phyloP scores from a whole-genome alignment of 2,329 filamentous ascomycete species.

The Colletotrichum sp. region DNA sequence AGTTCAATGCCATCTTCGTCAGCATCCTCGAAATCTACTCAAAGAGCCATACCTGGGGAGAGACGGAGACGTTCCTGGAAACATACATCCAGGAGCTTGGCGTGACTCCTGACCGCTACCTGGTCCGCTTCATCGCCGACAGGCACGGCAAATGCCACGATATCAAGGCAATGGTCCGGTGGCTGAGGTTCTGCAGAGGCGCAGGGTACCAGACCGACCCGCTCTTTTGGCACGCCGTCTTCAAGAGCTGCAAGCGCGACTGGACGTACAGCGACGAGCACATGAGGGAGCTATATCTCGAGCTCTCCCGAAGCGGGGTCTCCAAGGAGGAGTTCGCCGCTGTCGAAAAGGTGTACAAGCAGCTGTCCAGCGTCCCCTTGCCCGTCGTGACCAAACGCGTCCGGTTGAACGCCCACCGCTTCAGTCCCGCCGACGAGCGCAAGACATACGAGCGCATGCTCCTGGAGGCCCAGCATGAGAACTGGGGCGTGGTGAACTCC shows the following conservation, averaged over 20 bases:
- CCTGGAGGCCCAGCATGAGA: conserved; percentile 34
- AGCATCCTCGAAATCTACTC: conserved; percentile 43
- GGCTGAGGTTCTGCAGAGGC: conserved; percentile 43
- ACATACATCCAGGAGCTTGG: conserved; percentile 38
- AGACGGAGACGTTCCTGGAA: conserved; percentile 44
- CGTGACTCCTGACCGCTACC: conserved; percentile 37
- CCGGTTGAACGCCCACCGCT: conserved; percentile 19
- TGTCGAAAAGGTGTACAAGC: conserved; percentile 11
- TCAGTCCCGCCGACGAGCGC: conserved; percentile 29
- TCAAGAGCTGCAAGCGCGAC: conserved; percentile 38
- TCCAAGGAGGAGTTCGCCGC: conserved; percentile 1
- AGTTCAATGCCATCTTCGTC: conserved; percentile 38
- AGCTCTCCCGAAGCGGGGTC: conserved; percentile 31
- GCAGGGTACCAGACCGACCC: conserved; percentile 40
- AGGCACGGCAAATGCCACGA: conserved; percentile 46
- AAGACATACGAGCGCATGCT: conserved; percentile 46
- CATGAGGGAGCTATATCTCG: conserved; percentile 36
- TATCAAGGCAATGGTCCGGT: conserved; percentile 39
- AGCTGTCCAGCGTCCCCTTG: not conserved
- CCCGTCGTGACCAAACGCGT: conserved; percentile 19
- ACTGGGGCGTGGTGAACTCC: conserved; percentile 35
- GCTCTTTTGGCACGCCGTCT: conserved; percentile 42
- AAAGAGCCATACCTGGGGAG: conserved; percentile 39
- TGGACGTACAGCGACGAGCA: conserved; percentile 43
- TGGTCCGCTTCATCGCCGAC: conserved; percentile 48